Percentiles rank a stretch among this genome's conserved stretches.
These are phyloP conservation scores for Ceratorhiza oryzae-sativae DNA, from an alignment of 1,284 basidiomycete genomes.

Conservation along the genomic window DNA sequence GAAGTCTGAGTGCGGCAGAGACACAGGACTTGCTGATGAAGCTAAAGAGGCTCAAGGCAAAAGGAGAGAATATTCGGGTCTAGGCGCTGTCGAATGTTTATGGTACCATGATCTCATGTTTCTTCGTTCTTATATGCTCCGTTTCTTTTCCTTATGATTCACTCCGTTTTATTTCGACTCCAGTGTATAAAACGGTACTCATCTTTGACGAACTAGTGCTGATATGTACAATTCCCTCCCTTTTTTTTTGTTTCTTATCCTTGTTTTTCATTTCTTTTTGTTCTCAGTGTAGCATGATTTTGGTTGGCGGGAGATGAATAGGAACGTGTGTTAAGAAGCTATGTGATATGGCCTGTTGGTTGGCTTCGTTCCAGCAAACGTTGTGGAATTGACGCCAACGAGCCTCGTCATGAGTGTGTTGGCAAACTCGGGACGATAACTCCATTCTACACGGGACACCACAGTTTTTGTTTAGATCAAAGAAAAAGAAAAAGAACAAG, in stretches of 20 bases:
- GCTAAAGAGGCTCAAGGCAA: slow-evolving; percentile 65
- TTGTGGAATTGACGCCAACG: too few species aligned
- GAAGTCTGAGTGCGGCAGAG: slow-evolving; percentile 41
- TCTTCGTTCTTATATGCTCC: not conserved
- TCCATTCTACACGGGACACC: too few species aligned
- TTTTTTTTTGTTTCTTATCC: not conserved
- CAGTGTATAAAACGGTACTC: slow-evolving; percentile 8
- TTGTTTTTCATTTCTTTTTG: not conserved
- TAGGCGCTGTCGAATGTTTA: not conserved
- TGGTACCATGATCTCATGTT: not conserved
- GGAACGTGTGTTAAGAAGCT: not conserved
- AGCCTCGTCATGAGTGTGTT: too few species aligned
- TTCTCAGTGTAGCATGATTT: not conserved
- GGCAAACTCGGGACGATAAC: too few species aligned
- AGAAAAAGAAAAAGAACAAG: too few species aligned
- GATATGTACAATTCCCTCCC: slow-evolving; percentile 1
- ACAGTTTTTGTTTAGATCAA: too few species aligned
- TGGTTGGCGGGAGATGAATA: not conserved
- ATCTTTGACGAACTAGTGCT: not conserved
- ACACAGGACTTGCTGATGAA: slow-evolving; percentile 67
- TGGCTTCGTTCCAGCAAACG: too few species aligned
- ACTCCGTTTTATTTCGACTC: not conserved
- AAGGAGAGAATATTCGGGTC: slow-evolving; percentile 53
- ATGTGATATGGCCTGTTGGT: too few species aligned
- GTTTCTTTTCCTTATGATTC: slow-evolving; percentile 3